Evolutionary conservation across 2,329 filamentous ascomycete genomes (phyloP).

Genomic region (Nigrograna mackinnonii): DNA sequence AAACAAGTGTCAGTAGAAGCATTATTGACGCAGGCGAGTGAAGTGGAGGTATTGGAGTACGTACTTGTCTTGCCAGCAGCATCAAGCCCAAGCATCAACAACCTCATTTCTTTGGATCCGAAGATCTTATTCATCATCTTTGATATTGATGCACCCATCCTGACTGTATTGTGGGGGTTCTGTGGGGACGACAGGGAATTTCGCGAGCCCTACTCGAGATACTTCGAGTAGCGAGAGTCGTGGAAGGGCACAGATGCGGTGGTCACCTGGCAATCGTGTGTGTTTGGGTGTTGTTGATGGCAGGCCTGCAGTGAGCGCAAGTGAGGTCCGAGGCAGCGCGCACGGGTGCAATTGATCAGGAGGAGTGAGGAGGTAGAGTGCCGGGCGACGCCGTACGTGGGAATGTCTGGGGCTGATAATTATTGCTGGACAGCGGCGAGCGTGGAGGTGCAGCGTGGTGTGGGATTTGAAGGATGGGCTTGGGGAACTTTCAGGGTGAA

Average conservation of each 20-base stretch:
- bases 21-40: not conserved
- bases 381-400: too few relatives aligned
- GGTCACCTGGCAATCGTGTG: too few relatives aligned
- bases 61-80: slow-evolving; percentile 93
- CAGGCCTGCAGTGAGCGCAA: too few relatives aligned
- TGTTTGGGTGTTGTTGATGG: too few relatives aligned
- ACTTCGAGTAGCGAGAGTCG: too few relatives aligned
- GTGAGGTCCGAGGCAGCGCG: too few relatives aligned
- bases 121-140: slow-evolving; percentile 99
- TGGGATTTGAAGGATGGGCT: not conserved
- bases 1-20: slow-evolving; percentile 15
- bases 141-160: slow-evolving; percentile 87
- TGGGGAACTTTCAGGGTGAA: slow-evolving; percentile 8
- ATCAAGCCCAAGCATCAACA: slow-evolving; percentile 96
- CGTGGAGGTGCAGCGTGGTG: not conserved
- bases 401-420: too few relatives aligned
- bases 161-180: slow-evolving; percentile 48
- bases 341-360: too few relatives aligned
- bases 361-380: too few relatives aligned
- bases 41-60: slow-evolving; percentile 16
- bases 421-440: too few relatives aligned
- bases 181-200: not conserved
- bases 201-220: slow-evolving; percentile 11
- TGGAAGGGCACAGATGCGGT: too few relatives aligned
- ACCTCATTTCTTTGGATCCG: slow-evolving; percentile 97